Conservation (phyloP, 2,329 filamentous ascomycete genomes). For the Colletotrichum sp. region DNA sequence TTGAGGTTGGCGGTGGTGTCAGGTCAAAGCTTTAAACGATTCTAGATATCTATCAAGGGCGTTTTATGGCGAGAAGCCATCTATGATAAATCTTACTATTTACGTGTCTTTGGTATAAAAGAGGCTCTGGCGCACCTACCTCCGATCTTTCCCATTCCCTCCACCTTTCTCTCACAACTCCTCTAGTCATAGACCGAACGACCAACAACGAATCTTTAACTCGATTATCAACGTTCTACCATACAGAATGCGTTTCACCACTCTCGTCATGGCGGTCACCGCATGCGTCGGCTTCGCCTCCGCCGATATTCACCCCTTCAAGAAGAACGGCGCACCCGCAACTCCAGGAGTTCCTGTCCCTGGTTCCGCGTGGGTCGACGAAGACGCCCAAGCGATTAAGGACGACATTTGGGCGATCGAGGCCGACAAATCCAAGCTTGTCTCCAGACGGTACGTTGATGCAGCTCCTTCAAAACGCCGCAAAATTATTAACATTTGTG, state of each 20-base stretch:
- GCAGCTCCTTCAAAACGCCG: background rate
- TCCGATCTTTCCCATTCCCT: background rate
- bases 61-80: background rate
- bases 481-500: background rate
- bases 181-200: background rate
- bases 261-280: background rate
- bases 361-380: background rate
- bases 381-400: background rate
- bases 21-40: background rate
- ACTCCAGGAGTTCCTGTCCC: background rate
- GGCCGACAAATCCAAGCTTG: background rate
- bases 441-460: background rate
- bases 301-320: background rate
- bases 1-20: background rate
- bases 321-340: background rate
- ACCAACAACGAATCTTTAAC: background rate
- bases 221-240: background rate
- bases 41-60: background rate
- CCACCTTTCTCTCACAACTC: background rate
- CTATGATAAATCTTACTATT: background rate
- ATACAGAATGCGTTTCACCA: background rate
- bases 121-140: background rate
- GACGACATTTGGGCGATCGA: background rate
- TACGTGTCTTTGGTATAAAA: background rate
- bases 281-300: background rate